phyloP scores from a whole-genome alignment of 2,329 filamentous ascomycete species.

The Fusarium dlaminii region DNA sequence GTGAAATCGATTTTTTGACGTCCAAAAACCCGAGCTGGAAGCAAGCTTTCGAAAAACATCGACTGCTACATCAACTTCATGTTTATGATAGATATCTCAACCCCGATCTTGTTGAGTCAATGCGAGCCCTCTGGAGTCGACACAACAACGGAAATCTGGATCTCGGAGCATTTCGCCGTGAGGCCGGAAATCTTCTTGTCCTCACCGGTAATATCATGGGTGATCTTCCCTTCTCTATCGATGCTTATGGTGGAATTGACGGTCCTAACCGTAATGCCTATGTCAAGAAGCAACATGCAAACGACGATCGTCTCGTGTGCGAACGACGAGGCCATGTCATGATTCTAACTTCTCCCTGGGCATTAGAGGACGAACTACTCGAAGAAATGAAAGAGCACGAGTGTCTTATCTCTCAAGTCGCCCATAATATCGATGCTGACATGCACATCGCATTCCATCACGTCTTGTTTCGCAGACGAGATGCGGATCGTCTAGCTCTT shows the following conservation, averaged over 20 bases:
- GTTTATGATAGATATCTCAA: conserved; percentile 4
- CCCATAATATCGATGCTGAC: neutral
- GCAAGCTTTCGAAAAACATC: neutral
- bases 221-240: neutral
- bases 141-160: neutral
- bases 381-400: neutral
- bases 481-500: neutral
- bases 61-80: neutral
- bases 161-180: neutral
- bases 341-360: neutral
- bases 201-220: neutral
- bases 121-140: neutral
- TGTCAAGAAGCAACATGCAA: neutral
- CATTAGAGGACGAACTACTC: neutral
- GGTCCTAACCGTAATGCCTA: neutral
- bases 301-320: conserved; percentile 1
- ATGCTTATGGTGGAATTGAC: neutral
- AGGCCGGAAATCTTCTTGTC: neutral
- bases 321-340: conserved; percentile 10
- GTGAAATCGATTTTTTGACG: neutral
- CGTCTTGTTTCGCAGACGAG: neutral
- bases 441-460: neutral
- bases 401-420: neutral
- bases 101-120: neutral
- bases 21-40: neutral